phyloP scores from a whole-genome alignment of 768 basidiomycete species.

The Leccinum arenicola region DNA sequence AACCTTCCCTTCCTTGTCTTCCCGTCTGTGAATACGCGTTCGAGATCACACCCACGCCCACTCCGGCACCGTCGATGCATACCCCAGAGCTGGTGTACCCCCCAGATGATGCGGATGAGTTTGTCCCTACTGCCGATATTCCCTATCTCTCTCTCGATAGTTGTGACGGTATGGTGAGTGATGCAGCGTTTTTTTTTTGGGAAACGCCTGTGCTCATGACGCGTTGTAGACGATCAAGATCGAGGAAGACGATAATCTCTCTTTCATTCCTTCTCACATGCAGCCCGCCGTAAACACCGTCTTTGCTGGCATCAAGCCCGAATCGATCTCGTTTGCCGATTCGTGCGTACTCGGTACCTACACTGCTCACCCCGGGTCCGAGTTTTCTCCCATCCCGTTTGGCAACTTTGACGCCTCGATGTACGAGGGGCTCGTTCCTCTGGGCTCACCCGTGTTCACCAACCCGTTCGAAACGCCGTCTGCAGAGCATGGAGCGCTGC shows the following conservation, averaged over 20 bases:
- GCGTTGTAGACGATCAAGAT: conserved; percentile 6
- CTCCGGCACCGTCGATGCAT: background rate
- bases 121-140: conserved; percentile 36
- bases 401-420: conserved; percentile 10
- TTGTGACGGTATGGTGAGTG: conserved; percentile 19
- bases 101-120: conserved; percentile 12
- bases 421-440: conserved; percentile 9
- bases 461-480: conserved; percentile 26
- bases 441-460: conserved; percentile 29
- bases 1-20: conserved; percentile 1
- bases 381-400: conserved; percentile 9
- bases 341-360: conserved; percentile 25
- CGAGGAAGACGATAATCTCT: background rate
- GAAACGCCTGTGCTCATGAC: conserved; percentile 8
- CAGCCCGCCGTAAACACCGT: conserved; percentile 19
- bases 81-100: conserved; percentile 24
- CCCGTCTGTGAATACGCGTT: background rate
- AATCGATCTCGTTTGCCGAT: conserved; percentile 26
- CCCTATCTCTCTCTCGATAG: conserved; percentile 33
- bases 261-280: conserved; percentile 21
- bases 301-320: conserved; percentile 32
- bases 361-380: background rate
- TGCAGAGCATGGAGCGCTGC: conserved; percentile 8
- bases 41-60: conserved; percentile 2
- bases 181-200: background rate